phyloP scores from a whole-genome alignment of 306 rosid genomes.

The Calophaca sinica region DNA sequence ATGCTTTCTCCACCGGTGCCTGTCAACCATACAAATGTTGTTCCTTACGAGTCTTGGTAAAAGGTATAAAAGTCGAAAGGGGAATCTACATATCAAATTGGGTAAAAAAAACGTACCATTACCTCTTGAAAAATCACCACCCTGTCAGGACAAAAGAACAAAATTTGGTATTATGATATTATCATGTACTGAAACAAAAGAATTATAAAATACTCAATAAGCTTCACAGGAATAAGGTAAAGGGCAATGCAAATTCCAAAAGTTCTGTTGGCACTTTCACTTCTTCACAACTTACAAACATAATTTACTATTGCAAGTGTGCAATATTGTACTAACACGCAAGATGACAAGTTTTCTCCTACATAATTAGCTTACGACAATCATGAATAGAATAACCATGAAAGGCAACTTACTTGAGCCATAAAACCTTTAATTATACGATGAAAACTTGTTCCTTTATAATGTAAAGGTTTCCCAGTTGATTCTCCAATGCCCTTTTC shows the following conservation, averaged over 20 bases:
- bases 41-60: conserved; percentile 51
- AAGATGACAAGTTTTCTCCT: conserved; percentile 15
- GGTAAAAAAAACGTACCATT: conserved; percentile 71
- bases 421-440: conserved; percentile 92
- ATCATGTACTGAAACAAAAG: conserved; percentile 35
- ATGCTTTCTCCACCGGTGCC: conserved; percentile 99
- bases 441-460: conserved; percentile 82
- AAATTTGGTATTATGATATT: conserved; percentile 30
- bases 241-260: conserved; percentile 25
- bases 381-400: conserved; percentile 25
- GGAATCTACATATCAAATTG: conserved; percentile 43
- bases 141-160: conserved; percentile 61
- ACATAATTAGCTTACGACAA: conserved; percentile 38
- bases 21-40: conserved; percentile 60
- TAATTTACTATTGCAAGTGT: neutral
- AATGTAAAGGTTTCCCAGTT: conserved; percentile 89
- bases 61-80: conserved; percentile 45
- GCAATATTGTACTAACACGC: conserved; percentile 20
- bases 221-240: neutral
- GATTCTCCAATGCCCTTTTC: conserved; percentile 90
- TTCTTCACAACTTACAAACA: conserved; percentile 30
- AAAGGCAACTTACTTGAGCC: conserved; percentile 85
- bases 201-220: conserved; percentile 3
- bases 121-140: conserved; percentile 94
- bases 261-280: conserved; percentile 9